phyloP scores from a whole-genome alignment of 2,329 filamentous ascomycete genomes.

The Aureobasidium uvarum region DNA sequence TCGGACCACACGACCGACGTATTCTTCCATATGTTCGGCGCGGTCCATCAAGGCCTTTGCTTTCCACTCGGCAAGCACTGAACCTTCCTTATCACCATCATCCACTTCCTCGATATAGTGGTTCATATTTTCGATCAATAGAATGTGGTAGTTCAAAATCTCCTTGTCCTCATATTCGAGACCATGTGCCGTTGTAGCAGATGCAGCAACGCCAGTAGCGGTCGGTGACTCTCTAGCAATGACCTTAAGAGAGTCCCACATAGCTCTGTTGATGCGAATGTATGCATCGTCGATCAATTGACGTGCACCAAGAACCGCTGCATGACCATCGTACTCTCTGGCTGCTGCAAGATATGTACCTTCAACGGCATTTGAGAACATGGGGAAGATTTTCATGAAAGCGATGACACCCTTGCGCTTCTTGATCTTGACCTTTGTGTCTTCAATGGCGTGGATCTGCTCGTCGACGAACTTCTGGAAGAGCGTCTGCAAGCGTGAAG shows the following conservation, averaged over 20 bases:
- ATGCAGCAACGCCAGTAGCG: conserved; percentile 52
- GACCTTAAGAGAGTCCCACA: conserved; percentile 96
- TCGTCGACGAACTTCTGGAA: conserved; percentile 92
- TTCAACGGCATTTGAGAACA: conserved; percentile 79
- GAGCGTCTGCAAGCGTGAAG: conserved; percentile 67
- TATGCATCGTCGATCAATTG: conserved; percentile 84
- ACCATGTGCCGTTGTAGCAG: conserved; percentile 42
- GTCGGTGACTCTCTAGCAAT: conserved; percentile 72
- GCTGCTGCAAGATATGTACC: conserved; percentile 65
- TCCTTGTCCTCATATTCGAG: conserved; percentile 89
- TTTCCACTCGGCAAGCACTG: conserved; percentile 79
- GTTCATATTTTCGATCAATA: conserved; percentile 98
- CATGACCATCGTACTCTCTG: conserved; percentile 49
- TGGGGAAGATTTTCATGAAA: conserved; percentile 90
- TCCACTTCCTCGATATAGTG: conserved; percentile 94
- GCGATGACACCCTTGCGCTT: conserved; percentile 96
- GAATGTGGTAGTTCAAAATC: conserved; percentile 92
- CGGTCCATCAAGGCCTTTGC: conserved; percentile 75
- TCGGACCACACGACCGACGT: conserved; percentile 83
- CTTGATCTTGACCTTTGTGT: conserved; percentile 98
- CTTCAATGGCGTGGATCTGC: conserved; percentile 92
- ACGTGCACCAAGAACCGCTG: conserved; percentile 60
- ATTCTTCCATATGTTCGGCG: conserved; percentile 80
- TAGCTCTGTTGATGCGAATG: conserved; percentile 81
- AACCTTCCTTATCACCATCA: conserved; percentile 58